Base-by-base conservation (phyloP, 1,284 basidiomycete genomes). In the Chalciporus sp. region DNA sequence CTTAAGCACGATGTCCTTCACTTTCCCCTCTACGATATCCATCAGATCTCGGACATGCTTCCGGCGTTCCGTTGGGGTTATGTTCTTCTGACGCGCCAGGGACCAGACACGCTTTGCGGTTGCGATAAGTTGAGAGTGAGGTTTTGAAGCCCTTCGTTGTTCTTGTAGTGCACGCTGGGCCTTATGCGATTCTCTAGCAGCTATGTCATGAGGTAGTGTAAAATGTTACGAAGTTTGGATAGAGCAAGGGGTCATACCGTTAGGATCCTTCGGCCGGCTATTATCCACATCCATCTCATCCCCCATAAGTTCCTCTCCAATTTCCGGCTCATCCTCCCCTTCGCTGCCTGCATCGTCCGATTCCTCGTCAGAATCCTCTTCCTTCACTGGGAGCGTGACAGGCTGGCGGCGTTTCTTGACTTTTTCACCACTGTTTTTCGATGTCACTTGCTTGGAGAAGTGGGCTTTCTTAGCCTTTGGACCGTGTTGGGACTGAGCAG, bases 1-100 rank as follows among this genome's bases (percentile, higher is more conserved):
- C 70, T 94, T 95, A 66, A 92, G 82, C 7, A 90, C 88, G 47
- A 95, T 86, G 45, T 94, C 93, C 57, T 85, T 86, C 12, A 94
- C 85, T 56, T 86, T 84, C 8, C 92, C 92, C 23, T 88, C 82
- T 26, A 92, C 84, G 43, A 86, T 78, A 29, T 76, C 72, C 83
- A 92, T 91, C 14, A 95, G 78, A 42, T 84, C 81, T 42, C 78
- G 72, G 54, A 95, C 77, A 47, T 92, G 84, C 60, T 85, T 83
- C 61, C 85, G 82, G 28, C 92, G 83, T 64, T 95, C 88, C n/a
- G 80, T 72, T 47, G 85, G 77, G 1, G 83, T 72, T 47, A 92
- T 79, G 52, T 86, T 85, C 68, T 89, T 88, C 71, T 88, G 81
- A 52, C 87, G 81, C 1, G 90, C 91, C 17, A 84, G 79, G n/a